phyloP scores from a whole-genome alignment of 208 protist genomes.

The Phytomonas francai region DNA sequence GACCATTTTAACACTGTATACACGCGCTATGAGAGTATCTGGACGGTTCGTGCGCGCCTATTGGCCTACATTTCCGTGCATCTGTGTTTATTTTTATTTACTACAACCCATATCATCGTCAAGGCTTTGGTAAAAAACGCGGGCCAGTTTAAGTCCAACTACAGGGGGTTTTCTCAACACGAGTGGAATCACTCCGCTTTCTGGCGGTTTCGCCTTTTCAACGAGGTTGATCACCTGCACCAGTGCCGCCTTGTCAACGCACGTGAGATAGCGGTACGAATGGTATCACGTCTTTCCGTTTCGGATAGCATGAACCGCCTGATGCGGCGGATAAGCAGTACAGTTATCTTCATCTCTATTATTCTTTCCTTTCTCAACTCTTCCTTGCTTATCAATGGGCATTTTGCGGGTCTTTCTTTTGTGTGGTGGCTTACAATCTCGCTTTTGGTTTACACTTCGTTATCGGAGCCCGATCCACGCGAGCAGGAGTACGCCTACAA shows the following conservation, averaged over 20 bases:
- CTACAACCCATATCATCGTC: constrained; percentile 38
- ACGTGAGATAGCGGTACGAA: constrained; percentile 32
- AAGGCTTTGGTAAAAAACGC: constrained; percentile 69
- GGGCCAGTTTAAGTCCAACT: constrained; percentile 50
- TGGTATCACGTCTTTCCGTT: constrained; percentile 39
- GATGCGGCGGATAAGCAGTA: constrained; percentile 46
- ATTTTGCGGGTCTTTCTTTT: constrained; percentile 39
- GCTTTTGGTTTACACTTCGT: constrained; percentile 45
- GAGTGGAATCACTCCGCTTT: constrained; percentile 49
- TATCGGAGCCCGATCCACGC: constrained; percentile 30
- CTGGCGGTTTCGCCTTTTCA: constrained; percentile 78
- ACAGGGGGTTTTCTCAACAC: constrained; percentile 32
- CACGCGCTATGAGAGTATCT: constrained; percentile 21
- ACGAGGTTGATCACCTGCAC: constrained; percentile 73
- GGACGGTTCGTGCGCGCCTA: constrained; percentile 26
- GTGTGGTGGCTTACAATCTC: constrained; percentile 72
- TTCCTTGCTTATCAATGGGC: constrained; percentile 49
- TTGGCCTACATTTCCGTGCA: constrained; percentile 40
- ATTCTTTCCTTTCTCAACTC: constrained; percentile 66
- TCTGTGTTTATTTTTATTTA: constrained; percentile 42
- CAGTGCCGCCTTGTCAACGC: constrained; percentile 39
- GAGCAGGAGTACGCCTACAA: constrained; percentile 65
- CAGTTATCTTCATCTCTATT: constrained; percentile 39
- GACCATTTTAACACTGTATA: constrained; percentile 60
- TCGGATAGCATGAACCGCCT: constrained; percentile 38